Base-by-base conservation (phyloP, 73 alveolate species). In the Symbiodinium pilosum region DNA sequence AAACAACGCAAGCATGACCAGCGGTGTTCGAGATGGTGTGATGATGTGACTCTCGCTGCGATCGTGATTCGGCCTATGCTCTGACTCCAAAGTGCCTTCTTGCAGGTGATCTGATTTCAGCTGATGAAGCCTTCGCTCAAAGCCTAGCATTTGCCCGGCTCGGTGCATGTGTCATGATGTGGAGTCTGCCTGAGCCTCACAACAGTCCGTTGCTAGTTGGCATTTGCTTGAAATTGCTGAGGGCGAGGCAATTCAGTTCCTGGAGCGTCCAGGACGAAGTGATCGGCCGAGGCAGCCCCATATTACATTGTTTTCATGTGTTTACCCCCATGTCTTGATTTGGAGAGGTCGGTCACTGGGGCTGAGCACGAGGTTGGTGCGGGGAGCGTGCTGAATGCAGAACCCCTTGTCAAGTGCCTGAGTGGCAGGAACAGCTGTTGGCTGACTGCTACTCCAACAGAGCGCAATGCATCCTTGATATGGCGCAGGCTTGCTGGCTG, bases 361-460 rank as follows among this genome's bases (percentile, higher is more conserved):
- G 81, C 81, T 64, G 81, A 64, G 39, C 81, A 64, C 81, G 81
- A 64, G 81, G 81, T 9, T 18, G 34, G 38, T 64, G 81, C 81
- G 38, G 38, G 81, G 3, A n/a, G 38, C 41, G 26, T 54, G 73
- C 20, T 54, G 73, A 26, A n/a, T n/a, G n/a, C n/a, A n/a, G n/a
- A n/a, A n/a, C n/a, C n/a, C n/a, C n/a, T n/a, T n/a, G 20, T 54
- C 81, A 64, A 38, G 24, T 64, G 39, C 30, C 30, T 9, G 30
- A 64, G 12, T 1, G 38, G 30, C 56, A 91, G 96, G 96, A 91
- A 88, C 96, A 91, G 64, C 88, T 91, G 12, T 43, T 91, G 87
- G 96, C 96, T 21, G 96, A 91, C 77, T 91, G 96, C 64, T 69
- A 44, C 39, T 91, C 96, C 36, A 91, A 43, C 77, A 87, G 96